phyloP scores from a whole-genome alignment of 192 early-diverging fungal genomes.

The Rhizophagus clarus region DNA sequence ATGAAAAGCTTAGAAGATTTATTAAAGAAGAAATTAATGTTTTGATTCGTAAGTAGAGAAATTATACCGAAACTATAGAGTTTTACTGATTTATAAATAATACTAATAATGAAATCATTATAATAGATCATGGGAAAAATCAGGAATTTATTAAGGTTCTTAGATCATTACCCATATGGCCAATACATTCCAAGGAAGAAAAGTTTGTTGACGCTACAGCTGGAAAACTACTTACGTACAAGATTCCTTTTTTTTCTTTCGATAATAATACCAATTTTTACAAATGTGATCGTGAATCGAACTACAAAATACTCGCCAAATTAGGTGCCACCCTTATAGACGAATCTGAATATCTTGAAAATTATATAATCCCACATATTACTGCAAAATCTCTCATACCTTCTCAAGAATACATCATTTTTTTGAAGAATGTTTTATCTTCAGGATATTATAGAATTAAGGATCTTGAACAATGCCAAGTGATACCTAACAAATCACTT shows the following conservation, averaged over 20 bases:
- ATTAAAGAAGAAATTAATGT: background rate
- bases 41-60: background rate
- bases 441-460: background rate
- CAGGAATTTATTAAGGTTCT: background rate
- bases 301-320: background rate
- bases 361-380: background rate
- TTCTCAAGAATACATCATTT: background rate
- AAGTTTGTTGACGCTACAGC: background rate
- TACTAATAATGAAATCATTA: background rate
- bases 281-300: background rate
- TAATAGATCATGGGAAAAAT: background rate
- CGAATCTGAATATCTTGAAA: background rate
- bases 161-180: slow-evolving; percentile 1
- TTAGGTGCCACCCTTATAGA: background rate
- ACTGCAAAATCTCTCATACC: background rate
- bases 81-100: background rate
- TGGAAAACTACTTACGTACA: background rate
- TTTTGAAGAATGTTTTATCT: background rate
- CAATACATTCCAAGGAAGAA: background rate
- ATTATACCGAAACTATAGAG: background rate
- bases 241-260: background rate
- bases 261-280: background rate
- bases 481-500: slow-evolving; percentile 12
- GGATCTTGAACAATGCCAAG: background rate
- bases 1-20: background rate